Conservation (phyloP, 257 asterid species). For the Buddleja alternifolia region DNA sequence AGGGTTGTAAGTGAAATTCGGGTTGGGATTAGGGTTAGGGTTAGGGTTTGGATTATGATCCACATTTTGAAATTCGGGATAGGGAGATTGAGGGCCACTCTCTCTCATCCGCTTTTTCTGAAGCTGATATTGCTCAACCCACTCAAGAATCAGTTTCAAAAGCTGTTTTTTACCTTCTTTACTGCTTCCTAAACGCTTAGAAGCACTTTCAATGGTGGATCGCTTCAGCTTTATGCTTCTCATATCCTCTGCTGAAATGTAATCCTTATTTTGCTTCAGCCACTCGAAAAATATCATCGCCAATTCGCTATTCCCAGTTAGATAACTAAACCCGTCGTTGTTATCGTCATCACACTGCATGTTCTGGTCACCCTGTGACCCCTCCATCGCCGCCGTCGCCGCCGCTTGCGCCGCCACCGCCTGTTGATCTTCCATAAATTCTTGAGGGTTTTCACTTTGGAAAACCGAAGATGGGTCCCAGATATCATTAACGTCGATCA, state of each 20-base stretch:
- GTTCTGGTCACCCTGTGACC: not conserved
- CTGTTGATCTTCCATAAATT: slow-evolving; percentile 24
- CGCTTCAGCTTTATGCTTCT: slow-evolving; percentile 77
- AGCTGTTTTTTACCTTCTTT: slow-evolving; percentile 81
- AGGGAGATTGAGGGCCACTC: slow-evolving; percentile 27
- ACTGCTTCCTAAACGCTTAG: slow-evolving; percentile 63
- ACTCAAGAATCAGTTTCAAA: slow-evolving; percentile 69
- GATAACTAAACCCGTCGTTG: slow-evolving; percentile 40
- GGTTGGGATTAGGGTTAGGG: slow-evolving; percentile 30
- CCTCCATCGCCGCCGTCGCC: not conserved
- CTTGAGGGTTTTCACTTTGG: slow-evolving; percentile 44
- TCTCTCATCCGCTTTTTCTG: slow-evolving; percentile 54
- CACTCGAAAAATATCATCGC: slow-evolving; percentile 75
- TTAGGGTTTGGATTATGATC: slow-evolving; percentile 31
- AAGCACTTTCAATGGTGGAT: slow-evolving; percentile 79
- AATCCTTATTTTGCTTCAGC: slow-evolving; percentile 78
- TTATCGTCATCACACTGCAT: slow-evolving; percentile 13
- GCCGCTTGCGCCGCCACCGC: not conserved
- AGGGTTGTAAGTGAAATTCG: slow-evolving; percentile 33
- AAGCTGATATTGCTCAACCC: slow-evolving; percentile 81
- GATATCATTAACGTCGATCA: slow-evolving; percentile 56
- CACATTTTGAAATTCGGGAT: slow-evolving; percentile 25
- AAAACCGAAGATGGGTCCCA: slow-evolving; percentile 78
- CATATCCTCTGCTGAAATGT: slow-evolving; percentile 83
- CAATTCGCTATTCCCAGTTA: slow-evolving; percentile 66